Evolutionary conservation across 2,329 filamentous ascomycete genomes (phyloP), one percentile per base, ranked within the genome.

Genomic region (Phaeosphaeria sp.): DNA sequence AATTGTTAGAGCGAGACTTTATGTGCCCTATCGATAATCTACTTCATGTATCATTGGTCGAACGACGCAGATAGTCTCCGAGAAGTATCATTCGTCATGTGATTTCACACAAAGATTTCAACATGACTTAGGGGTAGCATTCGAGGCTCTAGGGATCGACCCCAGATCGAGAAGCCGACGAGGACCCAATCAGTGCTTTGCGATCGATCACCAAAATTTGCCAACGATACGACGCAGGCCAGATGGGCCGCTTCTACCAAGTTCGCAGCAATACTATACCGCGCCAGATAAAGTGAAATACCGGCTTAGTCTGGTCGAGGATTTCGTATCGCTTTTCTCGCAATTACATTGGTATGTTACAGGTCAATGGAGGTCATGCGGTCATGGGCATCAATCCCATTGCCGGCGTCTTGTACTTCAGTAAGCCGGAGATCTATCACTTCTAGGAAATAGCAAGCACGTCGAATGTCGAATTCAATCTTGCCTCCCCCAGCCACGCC

Each of bases 161-260:
- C 62, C 59, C 0, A 52, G 36, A 27, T 48, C 54, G 10, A 42
- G 46, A n/a, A 55, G 50, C 10, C 49, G 60, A 9, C 56, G 62
- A 20, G 62, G 62, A 0, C 56, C 54, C 2, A 64, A 64, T 50
- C 49, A 52, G 1, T 62, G 62, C 18, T 55, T 62, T 33, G 46
- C 50, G 27, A 47, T 64, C 15, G 50, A 60, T 15, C 62, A 64
- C 33, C 27, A 51, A 11, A 46, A 58, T 46, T 56, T 59, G 4
- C 50, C 54, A 25, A 55, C 51, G 9, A 53, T 64, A 20, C 55
- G 55, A 42, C 54, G 59, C n/a, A 47, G 57, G 17, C 42, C 50
- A 7, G 52, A 64, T 21, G 52, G 55, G 7, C 48, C 18, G 13
- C 50, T 64, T 6, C 62, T 59, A 15, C 30, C 48, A 2, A 18